Evolutionary conservation across 805 yeast genomes (phyloP), one percentile per base, ranked within the genome.

Genomic region (Ogataea trehaloabstinens): DNA sequence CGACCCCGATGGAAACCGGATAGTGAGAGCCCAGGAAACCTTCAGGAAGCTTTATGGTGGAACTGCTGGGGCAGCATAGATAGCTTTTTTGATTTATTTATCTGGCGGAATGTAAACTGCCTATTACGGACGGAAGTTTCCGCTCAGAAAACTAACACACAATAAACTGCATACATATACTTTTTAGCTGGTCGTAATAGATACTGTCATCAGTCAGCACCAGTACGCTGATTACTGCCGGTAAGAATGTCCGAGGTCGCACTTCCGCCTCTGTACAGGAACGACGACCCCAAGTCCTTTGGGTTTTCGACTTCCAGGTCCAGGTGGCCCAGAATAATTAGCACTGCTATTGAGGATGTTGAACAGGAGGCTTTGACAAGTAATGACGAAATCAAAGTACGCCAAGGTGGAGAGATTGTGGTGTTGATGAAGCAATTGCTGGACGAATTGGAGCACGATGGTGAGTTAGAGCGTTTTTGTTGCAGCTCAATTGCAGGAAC

Each of bases 321-420:
- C 25, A 80, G 99, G 61, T 93, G 98, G 97, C 91, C 95, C 20
- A 78, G 78, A 39, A 87, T 93, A 48, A 56, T 90, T 33, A 70
- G 74, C 20, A 85, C 82, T 16, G 78, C 82, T 15, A 67, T 86
- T 31, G 74, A 71, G 19, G 97, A 90, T 56, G 64, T 82, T 29
- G 28, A 52, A 21, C 28, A 21, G 4, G 53, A 53, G 19, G 19
- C 35, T 6, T 32, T 40, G 2, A 30, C 6, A 16, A 27, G 29
- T 5, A 17, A 19, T 15, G 35, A 44, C 28, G 28, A 28, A 6
- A 46, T 52, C 3, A 56, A 59, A 15, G 49, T 53, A 17, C 41
- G 45, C 3, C 84, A 84, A 48, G 86, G 84, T 20, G 56, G 52
- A 2, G 36, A 34, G 15, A 74, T 85, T 28, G 58, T 66, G 4